Conservation (phyloP, 345 rosid species). For the Ceriops zippeliana region DNA sequence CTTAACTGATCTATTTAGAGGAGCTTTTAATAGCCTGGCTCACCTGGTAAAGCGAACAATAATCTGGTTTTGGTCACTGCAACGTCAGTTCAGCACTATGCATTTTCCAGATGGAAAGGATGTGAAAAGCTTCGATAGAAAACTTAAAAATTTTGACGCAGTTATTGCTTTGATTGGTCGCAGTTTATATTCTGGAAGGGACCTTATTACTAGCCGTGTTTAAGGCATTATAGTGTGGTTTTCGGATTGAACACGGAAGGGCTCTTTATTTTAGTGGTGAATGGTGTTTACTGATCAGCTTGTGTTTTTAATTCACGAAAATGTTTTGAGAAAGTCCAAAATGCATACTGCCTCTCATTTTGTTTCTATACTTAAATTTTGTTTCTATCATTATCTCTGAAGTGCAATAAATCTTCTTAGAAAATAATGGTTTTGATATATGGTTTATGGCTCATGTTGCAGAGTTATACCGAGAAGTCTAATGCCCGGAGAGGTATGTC, state of each 20-base stretch:
- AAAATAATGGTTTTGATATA: background rate
- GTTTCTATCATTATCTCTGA: background rate
- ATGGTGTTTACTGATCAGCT: too few relatives aligned
- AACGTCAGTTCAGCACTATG: constrained; percentile 20
- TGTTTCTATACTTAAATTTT: background rate
- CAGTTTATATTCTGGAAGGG: background rate
- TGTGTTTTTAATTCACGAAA: too few relatives aligned
- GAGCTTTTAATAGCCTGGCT: constrained; percentile 11
- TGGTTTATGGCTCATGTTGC: constrained; percentile 27
- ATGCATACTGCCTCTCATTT: too few relatives aligned
- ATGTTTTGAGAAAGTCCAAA: too few relatives aligned
- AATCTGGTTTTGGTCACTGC: constrained; percentile 20
- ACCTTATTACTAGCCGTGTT: background rate
- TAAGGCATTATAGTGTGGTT: background rate
- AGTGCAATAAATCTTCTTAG: background rate
- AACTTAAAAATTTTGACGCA: constrained; percentile 22
- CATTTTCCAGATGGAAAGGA: constrained; percentile 10
- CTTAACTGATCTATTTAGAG: background rate
- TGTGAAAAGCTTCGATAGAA: constrained; percentile 13
- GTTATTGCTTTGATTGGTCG: background rate
- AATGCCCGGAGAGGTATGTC: constrained; percentile 80
- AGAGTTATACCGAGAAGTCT: constrained; percentile 83
- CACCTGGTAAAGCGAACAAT: background rate
- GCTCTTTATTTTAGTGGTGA: background rate
- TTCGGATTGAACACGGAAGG: background rate